These are phyloP conservation scores for Ceratocystis cacaofunesta DNA, from an alignment of 2,329 filamentous ascomycete species.

Conservation along the genomic window DNA sequence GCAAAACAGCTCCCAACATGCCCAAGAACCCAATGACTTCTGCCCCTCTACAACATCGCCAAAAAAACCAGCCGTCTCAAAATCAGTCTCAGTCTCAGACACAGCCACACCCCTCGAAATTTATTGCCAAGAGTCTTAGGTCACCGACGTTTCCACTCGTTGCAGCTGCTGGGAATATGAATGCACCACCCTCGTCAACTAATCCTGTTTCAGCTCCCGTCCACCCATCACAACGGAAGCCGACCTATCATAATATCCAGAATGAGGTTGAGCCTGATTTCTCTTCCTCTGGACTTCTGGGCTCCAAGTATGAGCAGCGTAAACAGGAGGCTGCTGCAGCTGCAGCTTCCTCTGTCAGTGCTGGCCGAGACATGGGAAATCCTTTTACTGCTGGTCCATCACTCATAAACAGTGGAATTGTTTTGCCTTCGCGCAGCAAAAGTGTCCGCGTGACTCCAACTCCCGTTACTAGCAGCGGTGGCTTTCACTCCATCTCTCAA, in stretches of 20 bases:
- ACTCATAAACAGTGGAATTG: slow-evolving; percentile 33
- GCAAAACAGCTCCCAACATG: background rate
- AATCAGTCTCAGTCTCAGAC: background rate
- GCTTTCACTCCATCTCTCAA: slow-evolving; percentile 15
- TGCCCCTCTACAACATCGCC: background rate
- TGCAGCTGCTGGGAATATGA: slow-evolving; percentile 8
- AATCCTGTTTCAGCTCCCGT: background rate
- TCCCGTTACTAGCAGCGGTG: background rate
- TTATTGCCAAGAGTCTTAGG: slow-evolving; percentile 1
- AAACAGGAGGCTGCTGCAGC: slow-evolving; percentile 25
- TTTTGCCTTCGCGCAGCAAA: slow-evolving; percentile 10
- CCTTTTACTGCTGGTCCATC: slow-evolving; percentile 44
- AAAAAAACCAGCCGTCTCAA: background rate
- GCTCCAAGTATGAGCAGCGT: slow-evolving; percentile 34
- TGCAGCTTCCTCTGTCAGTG: slow-evolving; percentile 21
- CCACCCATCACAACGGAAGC: slow-evolving; percentile 2
- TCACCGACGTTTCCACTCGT: slow-evolving; percentile 9
- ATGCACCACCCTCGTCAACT: background rate
- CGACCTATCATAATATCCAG: slow-evolving; percentile 4
- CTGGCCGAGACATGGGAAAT: slow-evolving; percentile 23
- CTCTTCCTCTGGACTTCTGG: slow-evolving; percentile 36
- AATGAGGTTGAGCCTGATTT: slow-evolving; percentile 29
- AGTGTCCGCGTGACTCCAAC: background rate
- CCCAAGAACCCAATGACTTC: background rate
- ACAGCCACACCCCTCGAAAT: slow-evolving; percentile 1